A percentile compares a stretch with the other conserved stretches of the same genome.
Evolutionary conservation across 352 stramenopile species (phyloP).

Genomic region (Elongisporangium undulatum): DNA sequence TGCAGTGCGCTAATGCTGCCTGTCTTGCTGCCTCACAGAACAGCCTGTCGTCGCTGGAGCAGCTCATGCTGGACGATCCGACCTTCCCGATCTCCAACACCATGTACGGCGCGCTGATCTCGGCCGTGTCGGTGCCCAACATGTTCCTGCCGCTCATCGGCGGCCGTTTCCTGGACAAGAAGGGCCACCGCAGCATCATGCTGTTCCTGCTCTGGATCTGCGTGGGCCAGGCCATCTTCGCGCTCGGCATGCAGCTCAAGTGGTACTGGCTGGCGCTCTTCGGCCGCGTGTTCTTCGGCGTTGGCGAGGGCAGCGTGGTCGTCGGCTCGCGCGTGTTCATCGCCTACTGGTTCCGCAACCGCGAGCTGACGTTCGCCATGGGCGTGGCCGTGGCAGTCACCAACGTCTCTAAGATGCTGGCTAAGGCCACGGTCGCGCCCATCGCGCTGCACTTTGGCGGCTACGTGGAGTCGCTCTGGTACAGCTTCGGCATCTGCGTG

Average conservation of each 20-base stretch:
- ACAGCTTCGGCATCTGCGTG: constrained; percentile 58
- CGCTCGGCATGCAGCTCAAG: constrained; percentile 64
- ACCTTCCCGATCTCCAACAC: constrained; percentile 79
- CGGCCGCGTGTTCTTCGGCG: constrained; percentile 77
- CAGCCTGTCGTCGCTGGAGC: constrained; percentile 74
- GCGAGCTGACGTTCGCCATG: constrained; percentile 87
- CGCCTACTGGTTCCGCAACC: constrained; percentile 77
- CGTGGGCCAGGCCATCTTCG: constrained; percentile 75
- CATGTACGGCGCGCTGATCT: constrained; percentile 81
- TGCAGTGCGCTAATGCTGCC: neutral
- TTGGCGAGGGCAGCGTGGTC: constrained; percentile 77
- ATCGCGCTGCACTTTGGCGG: constrained; percentile 81
- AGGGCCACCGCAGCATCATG: constrained; percentile 62
- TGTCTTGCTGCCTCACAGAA: constrained; percentile 30
- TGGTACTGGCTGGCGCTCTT: constrained; percentile 79
- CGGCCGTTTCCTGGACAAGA: constrained; percentile 75
- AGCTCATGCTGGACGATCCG: constrained; percentile 73
- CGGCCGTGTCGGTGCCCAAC: constrained; percentile 75
- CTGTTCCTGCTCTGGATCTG: constrained; percentile 85
- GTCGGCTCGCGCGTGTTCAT: constrained; percentile 79
- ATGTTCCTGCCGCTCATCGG: constrained; percentile 82
- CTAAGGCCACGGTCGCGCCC: constrained; percentile 83
- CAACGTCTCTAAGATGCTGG: constrained; percentile 91
- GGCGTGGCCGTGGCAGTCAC: constrained; percentile 85
- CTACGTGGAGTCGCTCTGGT: constrained; percentile 86